A percentile compares a stretch with the other conserved stretches of the same genome.
Conservation (phyloP, 1,139 yeast genomes). For the Geotrichum fermentans region DNA sequence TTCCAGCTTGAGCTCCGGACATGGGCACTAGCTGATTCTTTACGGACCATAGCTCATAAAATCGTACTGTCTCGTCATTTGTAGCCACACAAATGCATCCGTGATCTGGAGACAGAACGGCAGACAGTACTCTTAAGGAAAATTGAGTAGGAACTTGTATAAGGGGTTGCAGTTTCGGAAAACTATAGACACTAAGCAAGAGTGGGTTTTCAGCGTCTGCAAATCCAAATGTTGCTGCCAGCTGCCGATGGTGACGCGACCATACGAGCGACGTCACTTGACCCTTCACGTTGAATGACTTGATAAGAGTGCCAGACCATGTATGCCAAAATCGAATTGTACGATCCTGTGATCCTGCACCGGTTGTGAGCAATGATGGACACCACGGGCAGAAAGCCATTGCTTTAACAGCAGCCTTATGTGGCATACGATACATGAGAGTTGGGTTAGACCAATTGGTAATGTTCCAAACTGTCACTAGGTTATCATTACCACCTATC, state of each 20-base stretch:
- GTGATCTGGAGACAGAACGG: constrained; percentile 56
- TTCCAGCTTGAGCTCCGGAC: constrained; percentile 7
- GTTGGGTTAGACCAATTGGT: constrained; percentile 41
- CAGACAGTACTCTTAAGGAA: constrained; percentile 53
- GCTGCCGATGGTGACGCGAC: constrained; percentile 54
- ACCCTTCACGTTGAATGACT: constrained; percentile 49
- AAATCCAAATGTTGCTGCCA: constrained; percentile 70
- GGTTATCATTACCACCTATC: constrained; percentile 70
- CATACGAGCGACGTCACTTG: constrained; percentile 69
- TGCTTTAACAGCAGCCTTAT: constrained; percentile 78
- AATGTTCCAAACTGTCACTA: constrained; percentile 65
- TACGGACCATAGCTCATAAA: constrained; percentile 56
- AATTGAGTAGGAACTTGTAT: constrained; percentile 47
- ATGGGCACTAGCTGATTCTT: constrained; percentile 15
- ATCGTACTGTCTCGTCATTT: constrained; percentile 64
- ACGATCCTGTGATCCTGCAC: constrained; percentile 77
- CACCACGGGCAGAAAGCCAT: constrained; percentile 80
- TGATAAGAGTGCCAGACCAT: constrained; percentile 57
- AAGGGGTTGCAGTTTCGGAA: constrained; percentile 51
- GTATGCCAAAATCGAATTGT: constrained; percentile 65
- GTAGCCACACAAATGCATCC: constrained; percentile 60
- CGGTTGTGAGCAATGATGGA: constrained; percentile 65
- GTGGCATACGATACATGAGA: constrained; percentile 48
- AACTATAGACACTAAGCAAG: constrained; percentile 50
- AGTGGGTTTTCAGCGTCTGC: constrained; percentile 47